Conservation (phyloP, 2,329 filamentous ascomycete genomes). For the Colletotrichum paranaense region DNA sequence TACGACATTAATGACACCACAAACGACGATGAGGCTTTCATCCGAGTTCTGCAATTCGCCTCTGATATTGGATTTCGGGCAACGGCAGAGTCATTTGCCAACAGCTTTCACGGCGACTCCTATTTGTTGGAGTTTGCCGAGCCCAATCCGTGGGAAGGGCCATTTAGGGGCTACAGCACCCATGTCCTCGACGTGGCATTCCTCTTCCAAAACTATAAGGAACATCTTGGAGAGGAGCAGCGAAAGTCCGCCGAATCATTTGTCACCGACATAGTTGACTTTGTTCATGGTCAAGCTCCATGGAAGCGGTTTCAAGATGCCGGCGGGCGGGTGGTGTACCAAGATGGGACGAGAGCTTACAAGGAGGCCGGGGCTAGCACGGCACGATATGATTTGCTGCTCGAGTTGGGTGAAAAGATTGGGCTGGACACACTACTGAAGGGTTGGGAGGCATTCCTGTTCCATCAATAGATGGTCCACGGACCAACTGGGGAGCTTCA, state of each 20-base stretch:
- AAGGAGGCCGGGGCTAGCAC: neutral
- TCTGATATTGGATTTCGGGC: conserved; percentile 17
- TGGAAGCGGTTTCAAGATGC: conserved; percentile 8
- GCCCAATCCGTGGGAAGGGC: conserved; percentile 57
- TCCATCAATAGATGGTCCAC: neutral
- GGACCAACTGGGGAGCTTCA: neutral
- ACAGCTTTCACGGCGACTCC: conserved; percentile 5
- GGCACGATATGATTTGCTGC: neutral
- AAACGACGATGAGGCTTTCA: neutral
- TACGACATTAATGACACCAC: neutral
- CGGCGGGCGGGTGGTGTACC: neutral
- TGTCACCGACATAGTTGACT: conserved; percentile 50
- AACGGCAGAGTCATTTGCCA: neutral
- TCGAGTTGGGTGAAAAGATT: neutral
- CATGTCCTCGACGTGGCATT: conserved; percentile 59
- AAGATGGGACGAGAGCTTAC: conserved; percentile 1
- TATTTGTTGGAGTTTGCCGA: conserved; percentile 54
- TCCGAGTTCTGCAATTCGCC: conserved; percentile 2
- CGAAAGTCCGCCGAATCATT: conserved; percentile 44
- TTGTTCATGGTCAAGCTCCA: conserved; percentile 47
- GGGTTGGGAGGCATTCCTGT: neutral
- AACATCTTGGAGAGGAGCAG: conserved; percentile 48
- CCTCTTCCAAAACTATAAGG: conserved; percentile 58
- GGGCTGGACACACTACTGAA: conserved; percentile 3
- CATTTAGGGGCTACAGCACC: conserved; percentile 49